Evolutionary conservation across 1,284 basidiomycete genomes (phyloP), one percentile per base, ranked within the genome.

Genomic region (Ceratobasidium sp.): DNA sequence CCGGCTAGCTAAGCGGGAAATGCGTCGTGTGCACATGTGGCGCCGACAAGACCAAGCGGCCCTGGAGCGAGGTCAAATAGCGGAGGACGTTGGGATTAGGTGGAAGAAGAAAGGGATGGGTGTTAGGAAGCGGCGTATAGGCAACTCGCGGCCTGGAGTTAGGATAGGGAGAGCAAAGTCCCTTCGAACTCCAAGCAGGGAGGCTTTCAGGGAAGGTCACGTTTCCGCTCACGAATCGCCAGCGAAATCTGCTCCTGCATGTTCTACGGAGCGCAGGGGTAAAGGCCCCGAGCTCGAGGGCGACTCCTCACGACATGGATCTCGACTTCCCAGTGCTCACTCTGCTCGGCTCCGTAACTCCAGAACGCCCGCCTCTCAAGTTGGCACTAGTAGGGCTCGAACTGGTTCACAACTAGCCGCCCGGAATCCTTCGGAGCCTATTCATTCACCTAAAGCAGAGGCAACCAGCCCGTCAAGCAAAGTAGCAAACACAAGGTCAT

Each of bases 21-120:
- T 66, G 63, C 25, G 63, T 23, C 63, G 63, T 21, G 21, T 66
- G 25, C 63, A 49, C 28, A 66, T 66, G 63, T 66, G 63, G 63
- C 63, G 49, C 18, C 48, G 63, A n/a, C 63, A 66, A 28, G 49
- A 54, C 4, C 63, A 66, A 28, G 63, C 54, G 33, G 63, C 36
- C 48, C 18, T 42, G n/a, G 21, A 11, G 30, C 48, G 63, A 36
- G 63, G 63, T 54, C 14, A 33, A 21, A 53, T 66, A 38, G 33
- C 63, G 16, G 63, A 66, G 30, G 63, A 66, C 40, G 63, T 66
- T 9, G 63, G 63, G 21, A 42, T 66, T 12, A 49, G 63, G 36
- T 42, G 63, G 63, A 66, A 66, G 36, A 16, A 25, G 28, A 54
- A 66, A 36, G 63, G 63, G 3, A 53, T 42, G 63, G 63, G 63